These are phyloP conservation scores for Myxozyma vanderwaltii DNA, from an alignment of 805 yeast species.

Conservation along the genomic window DNA sequence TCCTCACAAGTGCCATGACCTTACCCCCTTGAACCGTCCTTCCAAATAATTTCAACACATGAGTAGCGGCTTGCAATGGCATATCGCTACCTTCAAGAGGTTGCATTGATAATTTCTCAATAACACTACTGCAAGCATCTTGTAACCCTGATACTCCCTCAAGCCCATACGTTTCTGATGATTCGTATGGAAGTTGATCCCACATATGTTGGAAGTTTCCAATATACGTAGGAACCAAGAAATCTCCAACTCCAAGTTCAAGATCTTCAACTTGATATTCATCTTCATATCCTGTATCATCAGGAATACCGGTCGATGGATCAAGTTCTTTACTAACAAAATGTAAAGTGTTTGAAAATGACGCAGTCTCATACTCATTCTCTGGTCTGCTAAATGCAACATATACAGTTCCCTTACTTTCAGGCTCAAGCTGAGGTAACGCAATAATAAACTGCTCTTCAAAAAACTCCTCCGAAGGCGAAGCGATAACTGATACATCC, in stretches of 20 bases:
- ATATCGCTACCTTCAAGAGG: conserved; percentile 74
- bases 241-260: conserved; percentile 77
- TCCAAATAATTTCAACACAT: conserved; percentile 80
- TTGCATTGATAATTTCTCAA: conserved; percentile 58
- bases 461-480: conserved; percentile 43
- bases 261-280: conserved; percentile 88
- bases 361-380: conserved; percentile 45
- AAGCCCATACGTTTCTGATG: conserved; percentile 67
- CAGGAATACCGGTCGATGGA: conserved; percentile 62
- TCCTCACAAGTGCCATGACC: conserved; percentile 48
- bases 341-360: conserved; percentile 65
- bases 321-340: conserved; percentile 81
- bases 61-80: conserved; percentile 57
- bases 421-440: conserved; percentile 70
- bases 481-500: conserved; percentile 65
- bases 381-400: conserved; percentile 70
- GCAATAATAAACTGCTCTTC: conserved; percentile 76
- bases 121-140: conserved; percentile 60
- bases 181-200: conserved; percentile 67
- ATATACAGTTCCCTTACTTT: conserved; percentile 70
- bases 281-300: conserved; percentile 86
- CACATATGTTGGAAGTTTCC: conserved; percentile 73
- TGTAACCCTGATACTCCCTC: conserved; percentile 51
- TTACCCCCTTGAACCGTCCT: conserved; percentile 58
- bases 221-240: conserved; percentile 71